Base-by-base conservation (phyloP, 495 filamentous ascomycete genomes). In the Thermothielavioides terrestris region DNA sequence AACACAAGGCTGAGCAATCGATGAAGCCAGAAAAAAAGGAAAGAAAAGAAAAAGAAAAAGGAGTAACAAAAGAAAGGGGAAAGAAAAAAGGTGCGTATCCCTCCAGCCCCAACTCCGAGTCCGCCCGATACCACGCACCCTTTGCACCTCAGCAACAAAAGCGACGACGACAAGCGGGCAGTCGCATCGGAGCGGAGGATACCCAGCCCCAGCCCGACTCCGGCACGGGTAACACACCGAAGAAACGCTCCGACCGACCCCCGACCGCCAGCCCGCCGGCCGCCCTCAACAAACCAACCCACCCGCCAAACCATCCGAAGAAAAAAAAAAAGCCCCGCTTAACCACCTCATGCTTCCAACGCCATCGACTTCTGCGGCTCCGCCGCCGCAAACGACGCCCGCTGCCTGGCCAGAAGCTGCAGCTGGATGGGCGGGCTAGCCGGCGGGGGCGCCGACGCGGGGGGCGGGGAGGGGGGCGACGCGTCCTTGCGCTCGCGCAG, bases 371-470 rank as follows among this genome's bases (percentile, higher is more conserved):
- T 54, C 25, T 46, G 54, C 14, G 17, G 41, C 40, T 53, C 30
- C 27, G n/a, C 17, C 7, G 4, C 52, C 22, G 45, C 38, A n/a
- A 63, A 43, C 42, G 66, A 50, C 20, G 56, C 48, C 50, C 63
- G 64, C 35, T 64, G 61, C 50, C 56, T 62, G 34, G 55, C 52
- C 20, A 71, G 55, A 12, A 69, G 54, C 55, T 72, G 68, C 8
- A 67, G 48, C 42, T 66, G 58, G 22, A 67, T 61, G 2, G 66
- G 58, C 11, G 67, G 60, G 26, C 58, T 55, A 15, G 54, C 48
- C 15, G 42, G 30, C 11, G 44, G 20, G 2, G 52, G 34, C 46
- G 58, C 56, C 1, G 50, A 35, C 9, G 53, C 20, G n/a, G 43
- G 50, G 21, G 54, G n/a, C 41, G 45, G 50, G 27, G 60, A 58